Conservation (phyloP, 148 eudicot genomes). For the Talinum fruticosum region DNA sequence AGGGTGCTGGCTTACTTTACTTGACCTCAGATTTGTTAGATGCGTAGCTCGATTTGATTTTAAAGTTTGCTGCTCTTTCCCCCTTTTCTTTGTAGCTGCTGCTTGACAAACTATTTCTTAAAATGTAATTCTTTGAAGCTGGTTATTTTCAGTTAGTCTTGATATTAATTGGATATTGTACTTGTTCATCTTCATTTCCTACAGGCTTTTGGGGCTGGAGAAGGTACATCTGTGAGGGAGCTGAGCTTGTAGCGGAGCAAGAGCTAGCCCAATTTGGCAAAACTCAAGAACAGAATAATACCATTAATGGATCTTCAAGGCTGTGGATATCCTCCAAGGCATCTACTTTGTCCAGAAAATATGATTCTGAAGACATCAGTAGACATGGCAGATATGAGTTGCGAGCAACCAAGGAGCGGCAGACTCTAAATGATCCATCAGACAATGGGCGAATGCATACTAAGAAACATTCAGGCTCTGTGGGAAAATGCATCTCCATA, state of each 20-base stretch:
- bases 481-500: conserved; percentile 27
- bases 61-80: conserved; percentile 1
- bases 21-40: not conserved
- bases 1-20: conserved; percentile 1
- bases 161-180: not conserved
- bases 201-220: conserved; percentile 24
- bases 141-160: conserved; percentile 1
- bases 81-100: not conserved
- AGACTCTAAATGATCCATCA: conserved; percentile 32
- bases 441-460: conserved; percentile 23
- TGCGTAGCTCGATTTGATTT: not conserved
- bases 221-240: conserved; percentile 20
- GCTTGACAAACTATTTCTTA: not conserved
- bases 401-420: conserved; percentile 23
- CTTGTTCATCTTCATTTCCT: conserved; percentile 11
- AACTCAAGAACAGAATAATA: conserved; percentile 32
- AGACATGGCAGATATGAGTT: conserved; percentile 22
- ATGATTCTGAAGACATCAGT: conserved; percentile 23
- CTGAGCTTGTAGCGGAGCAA: conserved; percentile 24
- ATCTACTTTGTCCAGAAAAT: conserved; percentile 40
- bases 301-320: conserved; percentile 39
- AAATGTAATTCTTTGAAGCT: not conserved
- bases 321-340: conserved; percentile 38
- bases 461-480: conserved; percentile 21
- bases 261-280: conserved; percentile 22